Percentiles rank a stretch among this genome's conserved stretches.
Conservation (phyloP, 345 rosid genomes). For the Angophora floribunda region DNA sequence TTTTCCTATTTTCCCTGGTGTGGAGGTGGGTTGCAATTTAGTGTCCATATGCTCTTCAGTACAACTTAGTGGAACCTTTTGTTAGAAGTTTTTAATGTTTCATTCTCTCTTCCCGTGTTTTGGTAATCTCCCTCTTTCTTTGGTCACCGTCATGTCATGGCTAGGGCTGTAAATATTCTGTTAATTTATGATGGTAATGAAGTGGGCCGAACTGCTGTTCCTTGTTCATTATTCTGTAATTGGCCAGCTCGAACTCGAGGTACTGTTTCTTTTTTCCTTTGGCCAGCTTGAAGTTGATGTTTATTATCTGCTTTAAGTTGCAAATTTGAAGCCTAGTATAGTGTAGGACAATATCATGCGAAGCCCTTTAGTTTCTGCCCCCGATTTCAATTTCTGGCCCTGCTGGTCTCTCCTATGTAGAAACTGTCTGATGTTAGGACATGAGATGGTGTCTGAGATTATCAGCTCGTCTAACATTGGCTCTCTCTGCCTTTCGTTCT, state of each 20-base stretch:
- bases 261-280: neutral
- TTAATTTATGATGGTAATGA: neutral
- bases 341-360: neutral
- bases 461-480: neutral
- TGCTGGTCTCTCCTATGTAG: neutral
- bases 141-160: neutral
- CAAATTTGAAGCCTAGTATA: neutral
- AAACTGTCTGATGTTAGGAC: neutral
- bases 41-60: conserved; percentile 1
- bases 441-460: neutral
- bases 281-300: neutral
- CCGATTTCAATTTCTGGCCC: neutral
- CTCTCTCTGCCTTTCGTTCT: neutral
- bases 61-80: neutral
- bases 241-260: neutral
- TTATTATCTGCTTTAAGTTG: neutral
- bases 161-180: conserved; percentile 1
- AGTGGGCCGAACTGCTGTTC: neutral
- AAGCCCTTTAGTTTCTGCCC: neutral
- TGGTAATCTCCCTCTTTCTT: neutral
- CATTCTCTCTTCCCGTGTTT: neutral
- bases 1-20: neutral
- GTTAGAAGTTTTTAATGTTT: neutral
- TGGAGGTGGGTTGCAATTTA: neutral
- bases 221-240: neutral